Evolutionary conservation across 257 asterid genomes (phyloP).

Genomic region (Jacaranda copaia): DNA sequence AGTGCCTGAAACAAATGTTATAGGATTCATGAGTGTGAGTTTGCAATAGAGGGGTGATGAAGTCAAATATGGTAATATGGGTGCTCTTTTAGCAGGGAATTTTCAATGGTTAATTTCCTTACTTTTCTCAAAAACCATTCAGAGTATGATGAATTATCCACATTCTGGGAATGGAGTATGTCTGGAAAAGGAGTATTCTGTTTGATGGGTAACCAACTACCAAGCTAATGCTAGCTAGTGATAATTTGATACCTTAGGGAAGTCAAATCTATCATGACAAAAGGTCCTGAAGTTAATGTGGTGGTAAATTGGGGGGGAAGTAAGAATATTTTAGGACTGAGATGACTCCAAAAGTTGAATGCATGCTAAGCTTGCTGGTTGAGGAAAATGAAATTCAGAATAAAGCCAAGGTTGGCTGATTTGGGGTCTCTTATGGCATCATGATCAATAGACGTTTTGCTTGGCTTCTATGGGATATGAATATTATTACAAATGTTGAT

Average conservation of each 20-base stretch:
- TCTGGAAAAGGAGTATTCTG: constrained; percentile 1
- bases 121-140: too few relatives aligned
- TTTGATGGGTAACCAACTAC: constrained; percentile 12
- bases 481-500: constrained; percentile 13
- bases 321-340: not conserved
- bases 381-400: not conserved
- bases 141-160: not conserved
- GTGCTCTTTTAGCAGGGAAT: not conserved
- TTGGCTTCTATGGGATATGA: not conserved
- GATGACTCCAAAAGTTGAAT: not conserved
- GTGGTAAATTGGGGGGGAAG: not conserved
- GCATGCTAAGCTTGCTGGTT: not conserved
- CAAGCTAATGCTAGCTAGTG: constrained; percentile 10
- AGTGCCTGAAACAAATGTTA: constrained; percentile 3
- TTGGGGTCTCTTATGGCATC: not conserved
- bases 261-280: not conserved
- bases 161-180: not conserved
- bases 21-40: not conserved
- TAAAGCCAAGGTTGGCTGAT: not conserved
- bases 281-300: not conserved
- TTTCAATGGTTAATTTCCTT: too few relatives aligned
- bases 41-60: not conserved
- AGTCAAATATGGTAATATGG: not conserved
- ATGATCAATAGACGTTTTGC: not conserved
- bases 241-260: not conserved